These are phyloP conservation scores for Mimosa pudica DNA, from an alignment of 306 rosid species.

Conservation along the genomic window DNA sequence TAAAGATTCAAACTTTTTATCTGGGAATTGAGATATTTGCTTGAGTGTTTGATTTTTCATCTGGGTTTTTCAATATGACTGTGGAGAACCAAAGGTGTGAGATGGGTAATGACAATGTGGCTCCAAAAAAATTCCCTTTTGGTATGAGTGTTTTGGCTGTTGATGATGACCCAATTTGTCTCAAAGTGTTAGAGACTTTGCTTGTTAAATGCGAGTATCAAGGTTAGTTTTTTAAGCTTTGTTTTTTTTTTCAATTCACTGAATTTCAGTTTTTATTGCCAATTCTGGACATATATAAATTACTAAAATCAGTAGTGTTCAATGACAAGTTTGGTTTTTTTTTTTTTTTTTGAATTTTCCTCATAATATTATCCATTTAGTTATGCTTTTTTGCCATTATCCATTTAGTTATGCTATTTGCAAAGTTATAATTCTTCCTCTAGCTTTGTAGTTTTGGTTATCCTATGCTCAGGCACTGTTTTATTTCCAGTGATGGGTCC, in stretches of 20 bases:
- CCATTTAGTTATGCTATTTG: neutral
- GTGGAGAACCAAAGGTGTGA: constrained; percentile 53
- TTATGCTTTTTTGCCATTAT: constrained; percentile 3
- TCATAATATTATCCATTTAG: neutral
- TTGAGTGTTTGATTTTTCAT: constrained; percentile 22
- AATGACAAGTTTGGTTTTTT: neutral
- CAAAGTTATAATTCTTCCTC: neutral
- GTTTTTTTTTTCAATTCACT: constrained; percentile 14
- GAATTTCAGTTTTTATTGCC: neutral
- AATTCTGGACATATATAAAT: neutral
- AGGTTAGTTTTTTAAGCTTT: constrained; percentile 59
- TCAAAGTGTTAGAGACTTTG: constrained; percentile 62
- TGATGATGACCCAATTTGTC: constrained; percentile 74
- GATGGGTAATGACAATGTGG: constrained; percentile 38
- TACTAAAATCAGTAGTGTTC: neutral
- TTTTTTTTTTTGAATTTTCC: neutral
- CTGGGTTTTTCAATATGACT: constrained; percentile 47
- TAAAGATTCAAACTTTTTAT: constrained; percentile 39
- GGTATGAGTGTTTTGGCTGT: constrained; percentile 94
- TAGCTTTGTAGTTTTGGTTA: neutral
- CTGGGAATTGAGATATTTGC: constrained; percentile 34
- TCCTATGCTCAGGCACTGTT: neutral
- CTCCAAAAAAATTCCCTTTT: constrained; percentile 58
- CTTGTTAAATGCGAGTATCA: constrained; percentile 81
- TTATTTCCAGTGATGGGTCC: constrained; percentile 7